Base-by-base conservation (phyloP, 192 early-diverging fungal species). In the Dissophora ornata region DNA sequence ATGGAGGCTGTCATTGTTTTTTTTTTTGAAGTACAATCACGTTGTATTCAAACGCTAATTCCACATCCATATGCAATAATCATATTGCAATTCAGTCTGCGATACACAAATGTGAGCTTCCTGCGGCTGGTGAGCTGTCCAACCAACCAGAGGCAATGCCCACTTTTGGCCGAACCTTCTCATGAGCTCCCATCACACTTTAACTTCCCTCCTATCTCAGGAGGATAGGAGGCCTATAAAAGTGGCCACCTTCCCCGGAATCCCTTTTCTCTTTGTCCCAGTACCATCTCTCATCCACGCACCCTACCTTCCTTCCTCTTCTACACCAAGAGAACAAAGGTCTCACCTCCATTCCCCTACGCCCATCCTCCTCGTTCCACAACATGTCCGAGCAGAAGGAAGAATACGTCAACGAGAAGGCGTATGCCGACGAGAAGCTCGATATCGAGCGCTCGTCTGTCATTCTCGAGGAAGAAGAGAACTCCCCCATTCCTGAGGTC, bases 401-500 rank as follows among this genome's bases (percentile, higher is more conserved):
- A 22, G 57, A 70, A 45, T 54, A 70, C 44, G 19, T 26, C 54
- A 26, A 33, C 29, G 68, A 60, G 21, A 56, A 56, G 38, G 56
- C 59, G 29, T 60, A 49, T 28, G 28, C 62, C 21, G 68, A 70
- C n/a, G n/a, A n/a, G n/a, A n/a, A n/a, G n/a, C n/a, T n/a, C n/a
- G n/a, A n/a, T n/a, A n/a, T n/a, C n/a, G n/a, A n/a, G 34, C 50
- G 42, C 21, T 62, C 50, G 30, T 70, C 68, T 19, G 30, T 62
- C 45, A 16, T 45, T 22, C 50, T 70, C 32, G 68, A 70, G 36
- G 68, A 70, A 34, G 68, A 70, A 12, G 75, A 79, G 38, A 79
- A 79, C 55, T 69, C 66, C 19, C 75, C 75, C 30, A 79, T 79
- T 30, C 66, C 65, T 9, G 58, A 67, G 22, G 75, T 79, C 18